Conservation (phyloP, 805 yeast species). For the Yueomyces sp. region DNA sequence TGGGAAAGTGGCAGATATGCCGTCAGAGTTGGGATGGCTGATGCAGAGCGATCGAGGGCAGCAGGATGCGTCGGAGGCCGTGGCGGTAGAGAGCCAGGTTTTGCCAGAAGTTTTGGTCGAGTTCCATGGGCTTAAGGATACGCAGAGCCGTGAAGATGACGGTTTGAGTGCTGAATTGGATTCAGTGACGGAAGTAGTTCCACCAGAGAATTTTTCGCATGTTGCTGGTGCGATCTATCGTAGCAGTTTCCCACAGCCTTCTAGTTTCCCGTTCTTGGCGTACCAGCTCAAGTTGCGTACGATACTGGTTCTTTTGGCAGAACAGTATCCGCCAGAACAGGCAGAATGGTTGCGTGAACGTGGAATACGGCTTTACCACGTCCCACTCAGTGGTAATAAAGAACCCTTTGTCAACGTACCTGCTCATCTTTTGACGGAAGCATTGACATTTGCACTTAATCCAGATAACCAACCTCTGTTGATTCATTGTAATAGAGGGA, state of each 20-base stretch:
- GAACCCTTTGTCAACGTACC: conserved; percentile 81
- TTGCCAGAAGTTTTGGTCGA: background rate
- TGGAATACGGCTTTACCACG: conserved; percentile 61
- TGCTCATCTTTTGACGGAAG: conserved; percentile 57
- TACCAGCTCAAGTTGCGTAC: conserved; percentile 49
- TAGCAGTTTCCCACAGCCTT: conserved; percentile 79
- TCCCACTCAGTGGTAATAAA: conserved; percentile 91
- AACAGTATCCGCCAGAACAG: conserved; percentile 77
- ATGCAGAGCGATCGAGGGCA: background rate
- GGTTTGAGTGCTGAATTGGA: background rate
- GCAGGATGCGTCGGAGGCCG: background rate
- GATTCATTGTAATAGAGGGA: conserved; percentile 93
- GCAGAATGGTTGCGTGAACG: conserved; percentile 45
- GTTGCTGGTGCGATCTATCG: conserved; percentile 72
- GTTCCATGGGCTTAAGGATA: background rate
- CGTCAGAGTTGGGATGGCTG: background rate
- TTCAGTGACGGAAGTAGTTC: conserved; percentile 16
- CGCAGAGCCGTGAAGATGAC: background rate
- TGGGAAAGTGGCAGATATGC: background rate
- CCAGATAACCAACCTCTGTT: conserved; percentile 85
- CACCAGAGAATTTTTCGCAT: conserved; percentile 88
- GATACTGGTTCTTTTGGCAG: conserved; percentile 77
- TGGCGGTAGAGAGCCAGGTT: background rate
- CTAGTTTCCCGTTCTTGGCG: conserved; percentile 60
- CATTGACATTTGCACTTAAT: conserved; percentile 65